Conservation (phyloP, 2,329 filamentous ascomycete genomes). For the Magnaporthales sp. region DNA sequence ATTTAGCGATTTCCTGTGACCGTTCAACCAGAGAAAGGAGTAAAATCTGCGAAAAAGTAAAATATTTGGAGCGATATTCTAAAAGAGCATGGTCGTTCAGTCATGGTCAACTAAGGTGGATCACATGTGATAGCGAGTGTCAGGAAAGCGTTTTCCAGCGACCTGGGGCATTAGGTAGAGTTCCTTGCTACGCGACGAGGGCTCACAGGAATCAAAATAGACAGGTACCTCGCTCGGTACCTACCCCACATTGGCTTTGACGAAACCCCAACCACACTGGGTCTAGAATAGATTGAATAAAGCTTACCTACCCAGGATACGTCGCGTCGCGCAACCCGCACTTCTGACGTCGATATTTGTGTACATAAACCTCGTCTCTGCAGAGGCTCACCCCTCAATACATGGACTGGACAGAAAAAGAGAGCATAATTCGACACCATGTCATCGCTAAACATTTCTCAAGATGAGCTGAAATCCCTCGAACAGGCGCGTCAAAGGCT, state of each 20-base stretch:
- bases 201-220: too few species aligned
- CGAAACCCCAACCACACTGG: background rate
- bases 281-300: background rate
- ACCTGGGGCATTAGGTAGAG: too few species aligned
- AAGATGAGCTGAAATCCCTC: conserved; percentile 57
- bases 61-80: too few species aligned
- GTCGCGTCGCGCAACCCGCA: background rate
- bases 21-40: background rate
- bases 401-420: background rate
- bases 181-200: too few species aligned
- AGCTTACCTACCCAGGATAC: background rate
- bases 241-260: background rate
- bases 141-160: too few species aligned
- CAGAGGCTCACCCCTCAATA: background rate
- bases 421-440: conserved; percentile 14
- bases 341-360: background rate
- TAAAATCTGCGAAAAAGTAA: too few species aligned
- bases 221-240: too few species aligned
- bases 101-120: too few species aligned
- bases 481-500: conserved; percentile 64
- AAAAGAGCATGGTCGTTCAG: too few species aligned
- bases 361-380: background rate
- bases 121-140: too few species aligned
- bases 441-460: conserved; percentile 40
- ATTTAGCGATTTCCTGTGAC: background rate